Evolutionary conservation across 1,139 yeast species (phyloP), one percentile per base, ranked within the genome.

Genomic region (Entelexis paramagnoliae): DNA sequence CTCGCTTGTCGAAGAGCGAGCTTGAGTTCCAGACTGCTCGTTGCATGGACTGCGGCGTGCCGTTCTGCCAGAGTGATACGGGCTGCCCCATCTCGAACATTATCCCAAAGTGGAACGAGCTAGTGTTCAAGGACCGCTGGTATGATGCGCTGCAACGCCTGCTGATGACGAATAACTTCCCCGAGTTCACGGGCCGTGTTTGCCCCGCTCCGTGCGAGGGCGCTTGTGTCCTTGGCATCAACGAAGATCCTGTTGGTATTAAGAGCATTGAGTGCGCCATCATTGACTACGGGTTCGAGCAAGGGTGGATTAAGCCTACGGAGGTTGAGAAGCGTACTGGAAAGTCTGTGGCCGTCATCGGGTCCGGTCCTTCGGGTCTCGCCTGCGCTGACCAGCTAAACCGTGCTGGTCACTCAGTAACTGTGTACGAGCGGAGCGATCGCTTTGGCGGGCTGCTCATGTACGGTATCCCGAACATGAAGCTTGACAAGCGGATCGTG

Each of bases 151-250:
- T 88, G 64, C 94, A 89, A 67, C 79, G 96, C 64, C 77, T 91
- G 67, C 72, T 86, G 67, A 91, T 88, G 89, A 91, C 98, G 59
- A 91, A 91, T 73, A 91, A 91, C 71, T 91, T 91, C 83, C 97
- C 98, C 19, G 98, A 91, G 72, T 89, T 91, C 65, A 91, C 97
- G 55, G 96, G 96, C 59, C 82, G 96, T 71, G 91, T 91, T 60
- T 91, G 98, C 72, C 98, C 98, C 35, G 98, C 98, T 59, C 98
- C 98, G 60, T 91, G 98, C 74, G 95, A 88, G 68, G 97, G 96
- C 62, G 96, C 97, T 3, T 91, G 98, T 77, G 94, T 88, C 46
- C 77, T 91, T 64, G 96, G 96, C 53, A 86, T 91, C 65, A 86
- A 83, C 65, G 91, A 83, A 62, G 95, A 88, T 57, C 94, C 98